Conservation (phyloP, 179 eudicot species). For the Sideroxylon spinosum region DNA sequence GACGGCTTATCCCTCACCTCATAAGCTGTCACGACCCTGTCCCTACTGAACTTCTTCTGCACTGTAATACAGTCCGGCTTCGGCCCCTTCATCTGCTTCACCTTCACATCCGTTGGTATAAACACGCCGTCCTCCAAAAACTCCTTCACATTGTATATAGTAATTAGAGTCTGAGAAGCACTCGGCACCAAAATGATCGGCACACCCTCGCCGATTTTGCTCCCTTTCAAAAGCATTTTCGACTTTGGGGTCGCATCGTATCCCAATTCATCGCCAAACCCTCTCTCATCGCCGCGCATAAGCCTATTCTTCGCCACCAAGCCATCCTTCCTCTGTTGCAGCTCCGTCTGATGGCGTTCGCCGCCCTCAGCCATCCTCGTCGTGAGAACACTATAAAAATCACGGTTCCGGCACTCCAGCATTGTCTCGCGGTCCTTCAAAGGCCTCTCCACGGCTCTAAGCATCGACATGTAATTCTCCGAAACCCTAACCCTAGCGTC, state of each 20-base stretch:
- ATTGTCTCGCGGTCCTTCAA: constrained; percentile 60
- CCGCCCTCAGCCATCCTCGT: constrained; percentile 66
- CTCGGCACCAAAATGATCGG: constrained; percentile 90
- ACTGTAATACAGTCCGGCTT: constrained; percentile 95
- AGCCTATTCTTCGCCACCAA: constrained; percentile 56
- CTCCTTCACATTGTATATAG: constrained; percentile 91
- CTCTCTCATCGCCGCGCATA: constrained; percentile 46
- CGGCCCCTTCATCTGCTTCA: constrained; percentile 77
- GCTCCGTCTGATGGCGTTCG: constrained; percentile 57
- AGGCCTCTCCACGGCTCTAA: constrained; percentile 55
- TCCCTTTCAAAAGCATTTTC: constrained; percentile 46
- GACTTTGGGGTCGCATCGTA: constrained; percentile 44
- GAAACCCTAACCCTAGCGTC: not conserved
- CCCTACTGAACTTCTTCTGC: constrained; percentile 93
- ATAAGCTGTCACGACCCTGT: constrained; percentile 76
- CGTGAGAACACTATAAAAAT: constrained; percentile 52
- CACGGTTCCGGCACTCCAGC: constrained; percentile 49
- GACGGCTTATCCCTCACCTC: constrained; percentile 22
- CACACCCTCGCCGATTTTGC: constrained; percentile 93
- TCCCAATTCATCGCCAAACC: constrained; percentile 48
- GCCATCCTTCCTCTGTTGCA: constrained; percentile 73
- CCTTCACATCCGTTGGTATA: constrained; percentile 76
- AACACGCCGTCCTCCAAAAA: constrained; percentile 90
- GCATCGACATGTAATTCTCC: constrained; percentile 28
- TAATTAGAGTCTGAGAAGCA: constrained; percentile 77